Evolutionary conservation across 2,329 filamentous ascomycete species (phyloP).

Genomic region (Fusarium nematophilum): DNA sequence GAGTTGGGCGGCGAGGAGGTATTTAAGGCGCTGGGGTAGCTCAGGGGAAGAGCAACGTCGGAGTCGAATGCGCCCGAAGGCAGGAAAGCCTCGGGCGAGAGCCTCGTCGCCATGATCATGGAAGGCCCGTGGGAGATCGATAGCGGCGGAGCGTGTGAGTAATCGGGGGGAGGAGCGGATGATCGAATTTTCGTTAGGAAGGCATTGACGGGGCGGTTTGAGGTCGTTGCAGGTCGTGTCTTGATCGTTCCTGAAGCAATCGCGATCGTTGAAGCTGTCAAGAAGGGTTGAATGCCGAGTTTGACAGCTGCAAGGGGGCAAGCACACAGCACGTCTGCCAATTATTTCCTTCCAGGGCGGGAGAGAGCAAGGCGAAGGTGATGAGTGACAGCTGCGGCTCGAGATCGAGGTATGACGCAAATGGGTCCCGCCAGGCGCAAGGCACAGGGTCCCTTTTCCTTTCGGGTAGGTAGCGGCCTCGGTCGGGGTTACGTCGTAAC

Average conservation of each 20-base stretch:
- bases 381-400: constrained; percentile 17
- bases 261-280: constrained; percentile 13
- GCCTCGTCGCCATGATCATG: constrained; percentile 40
- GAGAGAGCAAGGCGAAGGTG: constrained; percentile 21
- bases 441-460: constrained; percentile 41
- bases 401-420: constrained; percentile 42
- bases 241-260: constrained; percentile 7
- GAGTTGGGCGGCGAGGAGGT: constrained; percentile 34
- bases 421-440: constrained; percentile 38
- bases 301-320: not conserved
- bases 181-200: constrained; percentile 33
- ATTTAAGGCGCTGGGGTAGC: constrained; percentile 27
- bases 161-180: constrained; percentile 26
- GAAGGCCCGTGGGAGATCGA: constrained; percentile 22
- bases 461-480: constrained; percentile 25
- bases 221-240: constrained; percentile 16
- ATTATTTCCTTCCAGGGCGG: constrained; percentile 13
- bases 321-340: constrained; percentile 7
- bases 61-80: constrained; percentile 43
- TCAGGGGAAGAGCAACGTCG: constrained; percentile 34
- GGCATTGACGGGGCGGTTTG: constrained; percentile 26
- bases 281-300: not conserved
- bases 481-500: constrained; percentile 20
- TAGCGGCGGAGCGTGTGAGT: constrained; percentile 26
- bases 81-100: constrained; percentile 44